A percentile compares a stretch with the other conserved stretches of the same genome.
Conservation (phyloP, 225 moss, liverwort and hornwort genomes). For the Antitrichia curtipendula region DNA sequence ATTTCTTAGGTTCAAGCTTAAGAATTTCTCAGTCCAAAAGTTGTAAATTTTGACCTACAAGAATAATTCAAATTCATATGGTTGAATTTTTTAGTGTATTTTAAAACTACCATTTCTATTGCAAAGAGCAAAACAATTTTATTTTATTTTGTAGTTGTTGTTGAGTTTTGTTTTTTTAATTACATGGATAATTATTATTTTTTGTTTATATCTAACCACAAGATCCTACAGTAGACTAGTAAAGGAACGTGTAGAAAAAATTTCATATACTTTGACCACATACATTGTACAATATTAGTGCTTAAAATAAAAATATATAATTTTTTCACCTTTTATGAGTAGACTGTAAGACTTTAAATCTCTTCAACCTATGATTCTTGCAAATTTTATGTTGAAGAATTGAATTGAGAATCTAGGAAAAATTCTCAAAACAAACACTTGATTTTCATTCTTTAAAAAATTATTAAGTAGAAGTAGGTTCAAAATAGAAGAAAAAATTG, state of each 20-base stretch:
- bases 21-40: not conserved
- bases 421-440: not conserved
- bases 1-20: not conserved
- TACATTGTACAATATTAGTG: not conserved
- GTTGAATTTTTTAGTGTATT: not conserved
- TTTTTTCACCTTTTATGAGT: not conserved
- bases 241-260: not conserved
- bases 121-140: no score
- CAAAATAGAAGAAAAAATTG: not conserved
- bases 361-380: not conserved
- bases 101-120: no score
- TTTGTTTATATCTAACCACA: no score
- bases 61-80: no score
- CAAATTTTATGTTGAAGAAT: no score
- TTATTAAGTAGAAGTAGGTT: not conserved
- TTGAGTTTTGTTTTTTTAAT: no score
- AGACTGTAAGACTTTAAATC: not conserved
- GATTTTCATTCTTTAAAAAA: not conserved
- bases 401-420: not conserved
- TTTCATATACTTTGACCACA: not conserved
- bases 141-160: no score
- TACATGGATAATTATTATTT: no score
- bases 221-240: no score
- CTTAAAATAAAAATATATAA: rapidly evolving
- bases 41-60: not conserved